Evolutionary conservation across 305 asterid genomes (phyloP).

Genomic region (Fraxinus sp.): DNA sequence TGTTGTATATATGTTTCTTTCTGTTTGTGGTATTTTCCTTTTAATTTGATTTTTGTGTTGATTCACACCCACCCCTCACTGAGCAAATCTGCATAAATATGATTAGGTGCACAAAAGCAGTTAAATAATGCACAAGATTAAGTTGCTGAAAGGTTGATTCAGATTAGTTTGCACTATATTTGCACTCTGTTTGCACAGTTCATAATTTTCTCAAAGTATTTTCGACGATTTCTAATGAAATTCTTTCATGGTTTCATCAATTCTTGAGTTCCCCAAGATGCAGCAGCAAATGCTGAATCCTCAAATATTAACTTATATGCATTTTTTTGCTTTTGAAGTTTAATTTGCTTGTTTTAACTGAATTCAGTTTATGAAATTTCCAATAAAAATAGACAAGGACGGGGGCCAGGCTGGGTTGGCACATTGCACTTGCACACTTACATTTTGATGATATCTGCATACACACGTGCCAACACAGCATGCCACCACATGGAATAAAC

Average conservation of each 20-base stretch:
- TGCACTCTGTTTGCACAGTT: too few species aligned
- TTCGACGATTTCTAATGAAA: too few species aligned
- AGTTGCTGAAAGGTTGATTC: neutral
- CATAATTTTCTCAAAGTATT: too few species aligned
- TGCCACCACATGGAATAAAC: too few species aligned
- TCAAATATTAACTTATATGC: neutral
- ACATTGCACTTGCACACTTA: too few species aligned
- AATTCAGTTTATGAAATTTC: neutral
- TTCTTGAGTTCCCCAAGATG: neutral
- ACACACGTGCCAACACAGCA: too few species aligned
- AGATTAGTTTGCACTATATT: neutral
- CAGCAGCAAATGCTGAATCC: neutral
- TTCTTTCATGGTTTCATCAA: neutral
- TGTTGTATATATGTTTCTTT: neutral
- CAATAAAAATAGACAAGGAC: too few species aligned
- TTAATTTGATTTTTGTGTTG: neutral
- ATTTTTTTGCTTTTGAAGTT: neutral
- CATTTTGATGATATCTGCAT: too few species aligned
- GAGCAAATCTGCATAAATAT: neutral
- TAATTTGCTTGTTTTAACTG: neutral
- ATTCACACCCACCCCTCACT: neutral
- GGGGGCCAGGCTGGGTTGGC: too few species aligned
- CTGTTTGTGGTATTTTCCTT: neutral
- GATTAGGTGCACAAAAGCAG: too few species aligned
- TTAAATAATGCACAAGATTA: neutral